Base-by-base conservation (phyloP, 805 yeast genomes). In the Zygoascus biomembranicola region DNA sequence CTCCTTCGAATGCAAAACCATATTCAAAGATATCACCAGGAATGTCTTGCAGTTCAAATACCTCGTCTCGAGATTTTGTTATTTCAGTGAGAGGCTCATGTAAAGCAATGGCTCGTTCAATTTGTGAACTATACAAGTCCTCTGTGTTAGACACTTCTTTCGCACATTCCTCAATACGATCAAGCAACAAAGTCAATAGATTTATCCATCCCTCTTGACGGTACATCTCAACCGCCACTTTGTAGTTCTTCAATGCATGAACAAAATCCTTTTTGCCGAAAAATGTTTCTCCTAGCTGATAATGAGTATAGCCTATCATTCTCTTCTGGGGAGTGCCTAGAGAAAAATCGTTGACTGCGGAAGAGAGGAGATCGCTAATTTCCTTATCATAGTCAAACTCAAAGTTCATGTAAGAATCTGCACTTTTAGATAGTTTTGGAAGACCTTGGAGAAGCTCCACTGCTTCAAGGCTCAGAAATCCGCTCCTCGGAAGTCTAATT, bases 251-350 rank as follows among this genome's bases (percentile, higher is more conserved):
- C 28, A 73, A 62, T 0, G 83, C 75, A 63, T 69, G 68, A 9
- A 71, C 72, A 58, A 60, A 77, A 45, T 75, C 67, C 8, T 59
- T 46, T 32, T 51, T 41, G 0, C 52, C 45, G 52, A 61, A 73
- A 56, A 73, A 70, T 52, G 72, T 76, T 47, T 81, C 81, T 1
- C 78, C 89, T 8, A 82, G 63, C 57, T 77, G 73, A 66, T 74
- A 78, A 59, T 74, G 71, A 13, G 78, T 64, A 59, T 70, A 77
- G 0, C 74, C 66, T 32, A 74, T 71, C 2, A 73, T 55, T 55
- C 81, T 65, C 32, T 61, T 65, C 58, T 74, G 72, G 43, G 62
- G 68, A 0, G 67, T 48, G 39, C 64, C 60, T 49, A 67, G 69
- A 51, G 62, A 37, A 49, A 55, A 55, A 56, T 66, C 53, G 47